These are phyloP conservation scores for Beta macrorhiza DNA, from an alignment of 179 eudicot species.

Conservation along the genomic window DNA sequence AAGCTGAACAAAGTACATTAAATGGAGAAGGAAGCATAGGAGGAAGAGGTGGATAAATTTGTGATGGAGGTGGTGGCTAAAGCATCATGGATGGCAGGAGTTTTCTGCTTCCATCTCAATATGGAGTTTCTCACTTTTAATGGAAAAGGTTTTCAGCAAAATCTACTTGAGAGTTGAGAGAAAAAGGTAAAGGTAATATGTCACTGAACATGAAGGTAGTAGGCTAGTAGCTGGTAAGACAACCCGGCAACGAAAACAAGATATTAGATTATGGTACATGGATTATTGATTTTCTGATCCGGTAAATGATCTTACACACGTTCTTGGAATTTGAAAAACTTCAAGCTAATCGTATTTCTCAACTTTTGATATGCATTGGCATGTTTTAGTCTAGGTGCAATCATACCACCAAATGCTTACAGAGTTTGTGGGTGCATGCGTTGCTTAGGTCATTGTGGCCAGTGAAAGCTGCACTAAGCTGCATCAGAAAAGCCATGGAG, in stretches of 20 bases:
- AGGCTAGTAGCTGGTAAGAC: too few species aligned
- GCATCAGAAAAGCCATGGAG: slow-evolving; percentile 55
- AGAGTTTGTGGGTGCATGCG: slow-evolving; percentile 5
- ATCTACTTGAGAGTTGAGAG: neutral
- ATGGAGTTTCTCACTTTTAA: neutral
- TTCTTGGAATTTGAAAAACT: neutral
- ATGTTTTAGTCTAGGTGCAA: neutral
- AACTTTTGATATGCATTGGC: neutral
- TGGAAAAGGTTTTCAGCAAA: neutral
- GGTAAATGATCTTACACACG: neutral
- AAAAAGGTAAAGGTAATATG: neutral
- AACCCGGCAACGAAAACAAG: neutral
- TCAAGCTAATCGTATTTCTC: too few species aligned
- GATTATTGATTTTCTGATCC: neutral
- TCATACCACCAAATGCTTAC: neutral
- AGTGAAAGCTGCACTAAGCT: slow-evolving; percentile 67
- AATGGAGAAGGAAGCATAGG: neutral
- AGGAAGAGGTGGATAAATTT: neutral
- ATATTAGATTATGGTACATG: neutral
- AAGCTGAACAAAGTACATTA: neutral
- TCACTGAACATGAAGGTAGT: neutral
- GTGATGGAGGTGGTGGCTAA: neutral
- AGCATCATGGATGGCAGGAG: neutral
- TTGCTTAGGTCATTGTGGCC: slow-evolving; percentile 67
- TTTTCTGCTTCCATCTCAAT: neutral